Base-by-base conservation (phyloP, 2,329 filamentous ascomycete genomes). In the Simplicillium aogashimaense region DNA sequence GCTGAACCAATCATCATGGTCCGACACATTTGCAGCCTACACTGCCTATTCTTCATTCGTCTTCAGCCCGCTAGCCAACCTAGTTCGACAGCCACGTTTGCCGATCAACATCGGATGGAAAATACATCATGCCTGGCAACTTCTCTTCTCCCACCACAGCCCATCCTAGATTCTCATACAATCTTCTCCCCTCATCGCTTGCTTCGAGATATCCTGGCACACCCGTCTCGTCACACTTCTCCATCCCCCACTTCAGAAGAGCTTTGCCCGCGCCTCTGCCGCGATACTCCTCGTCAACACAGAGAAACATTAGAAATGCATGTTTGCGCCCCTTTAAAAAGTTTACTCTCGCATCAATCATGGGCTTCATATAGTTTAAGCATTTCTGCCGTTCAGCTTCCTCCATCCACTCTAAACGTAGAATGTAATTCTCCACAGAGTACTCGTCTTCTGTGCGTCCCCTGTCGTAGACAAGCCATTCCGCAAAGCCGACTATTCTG, bases 221-320 rank as follows among this genome's bases (percentile, higher is more conserved):
- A 15, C 41, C 41, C 18, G 39, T 29, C 41, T 43, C 37, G 14
- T 16, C 13, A 15, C 37, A 39, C 14, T 35, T 15, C 3, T 40
- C 37, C 41, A 43, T 43, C 5, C 41, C 41, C 41, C 41, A 43
- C 10, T 34, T 17, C 34, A 43, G 37, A 29, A 37, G 39, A 30
- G 17, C 18, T 30, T 37, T 34, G 20, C 37, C 41, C 17, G 41
- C 41, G 12, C 41, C 41, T 18, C 33, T 38, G 28, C 41, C n/a
- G 15, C 41, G 29, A 38, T 29, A 40, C 29, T 11, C 29, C 34
- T 35, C 25, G 28, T 43, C 37, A 5, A 43, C 41, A 8, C 37
- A 38, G 34, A 43, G 39, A 8, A 29, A 43, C 29, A 37, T 33
- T 31, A 43, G 16, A 10, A 39, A 28, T 1, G 33, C 41, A 34